Evolutionary conservation across 1,284 basidiomycete genomes (phyloP).

Genomic region (Microbotryomycetes sp.): DNA sequence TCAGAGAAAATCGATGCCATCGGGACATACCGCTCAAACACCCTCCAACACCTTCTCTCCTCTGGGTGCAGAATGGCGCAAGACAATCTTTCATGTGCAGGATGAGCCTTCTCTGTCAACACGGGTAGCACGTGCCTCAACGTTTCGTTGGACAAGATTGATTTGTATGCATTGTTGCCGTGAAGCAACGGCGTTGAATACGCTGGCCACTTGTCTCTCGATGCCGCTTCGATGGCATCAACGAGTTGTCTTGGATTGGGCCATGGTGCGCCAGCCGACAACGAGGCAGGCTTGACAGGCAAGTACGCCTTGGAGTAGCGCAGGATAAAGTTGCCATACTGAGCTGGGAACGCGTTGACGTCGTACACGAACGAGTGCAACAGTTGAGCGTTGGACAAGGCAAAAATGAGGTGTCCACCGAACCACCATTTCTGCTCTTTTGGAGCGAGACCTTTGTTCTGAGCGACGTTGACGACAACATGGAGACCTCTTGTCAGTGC

Average conservation of each 20-base stretch:
- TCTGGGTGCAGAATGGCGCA: constrained; percentile 12
- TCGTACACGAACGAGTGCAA: constrained; percentile 9
- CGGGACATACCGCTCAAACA: too few species aligned
- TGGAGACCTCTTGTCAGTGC: neutral
- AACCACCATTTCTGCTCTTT: constrained; percentile 11
- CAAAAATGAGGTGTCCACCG: constrained; percentile 8
- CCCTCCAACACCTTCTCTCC: neutral
- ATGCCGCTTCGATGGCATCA: neutral
- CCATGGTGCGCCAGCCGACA: neutral
- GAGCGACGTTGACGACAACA: neutral
- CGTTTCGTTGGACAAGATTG: neutral
- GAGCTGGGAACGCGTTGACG: constrained; percentile 1
- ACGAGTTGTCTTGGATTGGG: neutral
- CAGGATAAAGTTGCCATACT: constrained; percentile 8
- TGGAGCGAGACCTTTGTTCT: neutral
- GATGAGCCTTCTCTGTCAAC: constrained; percentile 2
- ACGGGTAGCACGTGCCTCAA: neutral
- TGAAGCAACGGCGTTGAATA: constrained; percentile 5
- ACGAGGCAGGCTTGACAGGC: neutral
- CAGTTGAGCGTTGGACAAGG: constrained; percentile 1
- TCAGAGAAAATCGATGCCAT: too few species aligned
- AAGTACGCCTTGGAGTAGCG: constrained; percentile 3
- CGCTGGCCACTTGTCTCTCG: neutral
- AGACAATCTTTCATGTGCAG: neutral
- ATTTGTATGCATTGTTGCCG: neutral